Evolutionary conservation across 352 stramenopile species (phyloP), one percentile per base, ranked within the genome.

Genomic region (Ophiocytium majus): DNA sequence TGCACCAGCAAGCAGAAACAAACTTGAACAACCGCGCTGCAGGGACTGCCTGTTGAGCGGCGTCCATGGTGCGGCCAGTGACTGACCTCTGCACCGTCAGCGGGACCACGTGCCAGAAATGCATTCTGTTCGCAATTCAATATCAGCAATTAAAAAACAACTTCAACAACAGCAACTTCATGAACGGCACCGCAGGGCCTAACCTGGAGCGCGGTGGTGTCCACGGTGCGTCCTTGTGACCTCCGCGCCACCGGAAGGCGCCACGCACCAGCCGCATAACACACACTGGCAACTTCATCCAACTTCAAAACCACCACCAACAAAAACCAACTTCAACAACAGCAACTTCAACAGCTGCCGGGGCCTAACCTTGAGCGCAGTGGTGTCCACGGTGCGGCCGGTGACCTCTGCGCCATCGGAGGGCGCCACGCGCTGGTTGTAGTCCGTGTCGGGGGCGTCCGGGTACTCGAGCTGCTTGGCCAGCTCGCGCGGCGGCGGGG

Each of bases 381-480:
- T 85, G 81, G 0, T 49, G 71, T 74, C 80, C 66, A n/a, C 64
- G 50, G 63, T 87, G 71, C 33, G 37, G 50, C 76, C 66, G 50
- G 28, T 87, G 32, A 87, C 50, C 50, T 85, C 64, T 0, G 78
- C 83, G 34, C 63, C 64, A 31, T 84, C 75, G 0, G 76, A 80
- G 32, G 88, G 88, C 1, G 88, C 87, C 82, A 82, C 64, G 63
- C 88, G 91, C 0, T 88, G 23, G 88, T 96, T 96, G 90, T 96
- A 96, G 85, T 96, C 92, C 43, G 92, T 96, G 76, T 93, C 91
- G 14, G 91, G 88, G 28, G 88, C 80, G 89, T 95, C 92, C 32
- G 93, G 93, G 84, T 94, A 96, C 89, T 96, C 93, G 5, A 96
- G 89, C 86, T 96, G 63, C 89, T 96, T 96, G 9, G 93, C 93